Conservation (phyloP, 768 basidiomycete species). For the Ephemerocybe angulata region DNA sequence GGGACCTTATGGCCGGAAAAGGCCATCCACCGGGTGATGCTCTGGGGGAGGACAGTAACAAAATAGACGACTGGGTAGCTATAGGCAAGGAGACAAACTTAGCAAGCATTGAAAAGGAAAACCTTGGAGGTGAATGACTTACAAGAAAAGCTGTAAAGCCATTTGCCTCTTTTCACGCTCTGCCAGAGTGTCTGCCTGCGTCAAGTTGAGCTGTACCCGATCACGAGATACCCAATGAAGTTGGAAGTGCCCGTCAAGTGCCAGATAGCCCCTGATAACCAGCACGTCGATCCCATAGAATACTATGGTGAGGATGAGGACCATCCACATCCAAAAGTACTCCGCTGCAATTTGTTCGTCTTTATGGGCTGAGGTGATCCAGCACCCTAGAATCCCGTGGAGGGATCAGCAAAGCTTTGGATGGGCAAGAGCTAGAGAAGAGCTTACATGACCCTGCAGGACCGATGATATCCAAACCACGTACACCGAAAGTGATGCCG, state of each 20-base stretch:
- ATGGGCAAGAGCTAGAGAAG: background rate
- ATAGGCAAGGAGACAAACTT: background rate
- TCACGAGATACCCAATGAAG: background rate
- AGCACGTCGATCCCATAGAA: slow-evolving; percentile 1
- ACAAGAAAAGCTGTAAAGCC: slow-evolving; percentile 3
- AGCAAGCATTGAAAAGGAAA: background rate
- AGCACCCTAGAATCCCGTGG: slow-evolving; percentile 4
- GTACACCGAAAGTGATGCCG: background rate
- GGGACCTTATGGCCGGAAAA: slow-evolving; percentile 2
- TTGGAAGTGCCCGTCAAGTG: background rate
- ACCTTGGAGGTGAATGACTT: background rate
- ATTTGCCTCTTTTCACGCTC: background rate
- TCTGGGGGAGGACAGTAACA: slow-evolving; percentile 1
- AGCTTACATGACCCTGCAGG: slow-evolving; percentile 5
- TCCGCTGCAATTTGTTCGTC: background rate
- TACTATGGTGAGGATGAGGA: background rate
- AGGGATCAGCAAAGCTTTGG: background rate
- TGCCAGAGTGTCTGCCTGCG: background rate
- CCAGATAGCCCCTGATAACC: background rate
- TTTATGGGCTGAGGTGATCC: background rate
- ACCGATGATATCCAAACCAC: background rate
- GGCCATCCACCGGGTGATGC: slow-evolving; percentile 2
- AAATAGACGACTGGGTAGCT: slow-evolving; percentile 12
- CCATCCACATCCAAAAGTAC: slow-evolving; percentile 12
- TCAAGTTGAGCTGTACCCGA: background rate